Evolutionary conservation across 2,329 filamentous ascomycete genomes (phyloP).

Genomic region (Trichoderma sp.): DNA sequence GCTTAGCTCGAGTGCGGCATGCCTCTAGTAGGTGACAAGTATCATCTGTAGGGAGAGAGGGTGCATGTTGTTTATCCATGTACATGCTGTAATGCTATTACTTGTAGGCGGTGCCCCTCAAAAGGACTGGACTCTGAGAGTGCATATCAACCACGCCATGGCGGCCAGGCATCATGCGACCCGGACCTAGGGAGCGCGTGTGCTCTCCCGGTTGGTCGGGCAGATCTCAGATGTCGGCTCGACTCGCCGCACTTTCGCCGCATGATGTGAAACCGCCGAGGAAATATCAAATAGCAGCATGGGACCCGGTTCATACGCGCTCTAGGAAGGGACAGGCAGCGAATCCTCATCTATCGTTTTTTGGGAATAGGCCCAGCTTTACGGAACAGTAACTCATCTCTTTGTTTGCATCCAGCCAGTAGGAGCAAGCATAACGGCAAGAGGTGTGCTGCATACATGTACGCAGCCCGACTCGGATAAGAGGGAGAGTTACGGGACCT

Average conservation of each 20-base stretch:
- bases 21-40: background rate
- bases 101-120: background rate
- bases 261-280: background rate
- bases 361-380: background rate
- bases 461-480: background rate
- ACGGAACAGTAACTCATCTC: background rate
- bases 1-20: background rate
- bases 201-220: slow-evolving; percentile 7
- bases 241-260: background rate
- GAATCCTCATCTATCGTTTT: background rate
- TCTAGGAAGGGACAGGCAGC: background rate
- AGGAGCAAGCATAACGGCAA: background rate
- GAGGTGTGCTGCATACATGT: background rate
- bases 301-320: background rate
- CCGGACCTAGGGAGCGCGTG: slow-evolving; percentile 3
- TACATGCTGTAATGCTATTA: background rate
- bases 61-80: background rate
- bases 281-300: background rate
- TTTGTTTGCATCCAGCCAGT: background rate
- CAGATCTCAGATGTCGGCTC: slow-evolving; percentile 15
- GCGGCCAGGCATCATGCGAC: background rate
- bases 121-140: background rate
- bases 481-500: background rate
- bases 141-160: slow-evolving; percentile 1
- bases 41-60: background rate